These are phyloP conservation scores for Fusarium staphyleae DNA, from an alignment of 2,329 filamentous ascomycete genomes.

Conservation along the genomic window DNA sequence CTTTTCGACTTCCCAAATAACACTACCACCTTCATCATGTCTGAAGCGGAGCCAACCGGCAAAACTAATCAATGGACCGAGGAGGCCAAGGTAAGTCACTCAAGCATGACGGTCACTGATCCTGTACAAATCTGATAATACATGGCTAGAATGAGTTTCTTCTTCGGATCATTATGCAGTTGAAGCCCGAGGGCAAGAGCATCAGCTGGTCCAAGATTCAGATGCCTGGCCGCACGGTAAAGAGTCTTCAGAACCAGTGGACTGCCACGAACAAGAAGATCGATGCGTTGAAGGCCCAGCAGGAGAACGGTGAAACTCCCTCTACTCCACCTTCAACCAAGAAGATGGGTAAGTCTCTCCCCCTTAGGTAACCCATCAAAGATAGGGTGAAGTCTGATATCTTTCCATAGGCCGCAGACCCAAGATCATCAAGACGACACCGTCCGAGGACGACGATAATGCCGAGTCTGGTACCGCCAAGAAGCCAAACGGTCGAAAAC, in stretches of 20 bases:
- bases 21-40: constrained; percentile 33
- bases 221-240: constrained; percentile 49
- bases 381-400: neutral
- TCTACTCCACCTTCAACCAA: constrained; percentile 26
- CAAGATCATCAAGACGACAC: constrained; percentile 22
- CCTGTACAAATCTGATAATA: neutral
- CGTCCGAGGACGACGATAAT: constrained; percentile 7
- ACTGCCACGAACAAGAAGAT: constrained; percentile 47
- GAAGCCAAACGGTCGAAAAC: constrained; percentile 31
- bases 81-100: constrained; percentile 44
- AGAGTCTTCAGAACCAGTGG: constrained; percentile 50
- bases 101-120: neutral
- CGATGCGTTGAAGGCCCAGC: constrained; percentile 44
- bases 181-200: constrained; percentile 43
- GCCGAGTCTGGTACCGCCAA: constrained; percentile 6
- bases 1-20: neutral
- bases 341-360: constrained; percentile 37
- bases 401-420: constrained; percentile 35
- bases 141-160: constrained; percentile 47
- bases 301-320: constrained; percentile 8
- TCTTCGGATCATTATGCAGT: constrained; percentile 46
- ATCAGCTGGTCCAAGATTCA: constrained; percentile 48
- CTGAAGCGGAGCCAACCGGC: constrained; percentile 26
- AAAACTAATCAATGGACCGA: constrained; percentile 48
- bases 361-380: neutral